A percentile compares a stretch with the other conserved stretches of the same genome.
Evolutionary conservation across 805 yeast genomes (phyloP).

Genomic region (Yarrowia porcina): DNA sequence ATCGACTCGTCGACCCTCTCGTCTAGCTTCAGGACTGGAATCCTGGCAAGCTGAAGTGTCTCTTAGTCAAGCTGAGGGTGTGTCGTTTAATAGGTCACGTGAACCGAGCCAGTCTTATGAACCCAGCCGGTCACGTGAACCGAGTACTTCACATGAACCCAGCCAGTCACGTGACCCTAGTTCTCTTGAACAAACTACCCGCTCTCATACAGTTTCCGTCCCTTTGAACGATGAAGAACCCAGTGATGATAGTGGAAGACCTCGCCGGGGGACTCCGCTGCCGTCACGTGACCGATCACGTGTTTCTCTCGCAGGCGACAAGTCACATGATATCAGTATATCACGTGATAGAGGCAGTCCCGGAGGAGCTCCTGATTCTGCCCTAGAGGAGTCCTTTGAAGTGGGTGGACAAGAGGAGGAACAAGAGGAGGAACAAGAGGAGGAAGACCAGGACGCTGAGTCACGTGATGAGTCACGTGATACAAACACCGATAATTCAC

Average conservation of each 20-base stretch:
- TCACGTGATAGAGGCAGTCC: constrained; percentile 14
- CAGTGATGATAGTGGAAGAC: neutral
- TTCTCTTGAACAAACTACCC: too few relatives aligned
- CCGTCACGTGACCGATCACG: constrained; percentile 3
- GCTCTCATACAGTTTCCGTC: neutral
- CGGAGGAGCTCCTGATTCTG: constrained; percentile 18
- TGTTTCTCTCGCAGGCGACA: neutral
- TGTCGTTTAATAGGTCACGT: neutral
- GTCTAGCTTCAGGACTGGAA: neutral
- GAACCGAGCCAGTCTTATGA: neutral
- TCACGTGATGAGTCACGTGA: too few relatives aligned
- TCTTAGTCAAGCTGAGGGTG: constrained; percentile 7
- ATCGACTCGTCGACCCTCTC: neutral
- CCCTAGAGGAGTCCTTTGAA: constrained; percentile 4
- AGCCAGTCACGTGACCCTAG: neutral
- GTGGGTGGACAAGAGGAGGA: neutral
- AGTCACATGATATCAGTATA: neutral
- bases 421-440: neutral
- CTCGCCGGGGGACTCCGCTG: neutral
- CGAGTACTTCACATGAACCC: neutral
- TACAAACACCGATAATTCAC: too few relatives aligned
- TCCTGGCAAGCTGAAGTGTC: constrained; percentile 13
- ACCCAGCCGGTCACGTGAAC: neutral
- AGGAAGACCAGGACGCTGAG: neutral
- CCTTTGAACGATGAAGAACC: constrained; percentile 4